These are phyloP conservation scores for Craterostigma plantagineum DNA, from an alignment of 257 asterid genomes.

Conservation along the genomic window DNA sequence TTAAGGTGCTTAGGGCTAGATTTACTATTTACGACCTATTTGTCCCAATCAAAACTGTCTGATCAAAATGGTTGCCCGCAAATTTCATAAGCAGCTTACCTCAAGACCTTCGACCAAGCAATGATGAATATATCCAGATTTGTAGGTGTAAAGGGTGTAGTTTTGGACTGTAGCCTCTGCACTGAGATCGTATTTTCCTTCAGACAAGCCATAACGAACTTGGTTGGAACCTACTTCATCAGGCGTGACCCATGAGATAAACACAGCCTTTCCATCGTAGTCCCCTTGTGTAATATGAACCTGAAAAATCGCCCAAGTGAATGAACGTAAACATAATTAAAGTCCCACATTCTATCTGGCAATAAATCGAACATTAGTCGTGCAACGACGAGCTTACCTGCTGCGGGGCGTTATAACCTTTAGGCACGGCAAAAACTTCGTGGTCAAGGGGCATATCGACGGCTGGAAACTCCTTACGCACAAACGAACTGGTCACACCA, in stretches of 20 bases:
- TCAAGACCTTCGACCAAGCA: constrained; percentile 31
- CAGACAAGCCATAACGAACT: constrained; percentile 23
- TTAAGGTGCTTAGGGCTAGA: not conserved
- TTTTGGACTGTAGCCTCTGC: constrained; percentile 17
- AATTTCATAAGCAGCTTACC: no score
- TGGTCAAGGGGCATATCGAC: constrained; percentile 62
- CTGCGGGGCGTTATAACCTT: constrained; percentile 70
- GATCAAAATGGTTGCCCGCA: not conserved
- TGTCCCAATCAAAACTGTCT: not conserved
- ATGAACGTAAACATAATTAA: no score
- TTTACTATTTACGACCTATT: not conserved
- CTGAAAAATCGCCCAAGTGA: constrained; percentile 12
- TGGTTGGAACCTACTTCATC: constrained; percentile 31
- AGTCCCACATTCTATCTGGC: no score
- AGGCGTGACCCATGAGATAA: constrained; percentile 50
- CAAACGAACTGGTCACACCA: constrained; percentile 48
- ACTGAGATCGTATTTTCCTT: constrained; percentile 11
- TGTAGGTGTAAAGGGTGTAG: constrained; percentile 38
- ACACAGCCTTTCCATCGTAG: constrained; percentile 43
- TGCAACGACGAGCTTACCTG: constrained; percentile 32
- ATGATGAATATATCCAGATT: constrained; percentile 60
- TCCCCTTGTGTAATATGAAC: constrained; percentile 70
- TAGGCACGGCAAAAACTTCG: constrained; percentile 54
- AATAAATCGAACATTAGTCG: no score
- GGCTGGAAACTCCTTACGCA: constrained; percentile 66